Conservation (phyloP, 202 grass and related monocot species). For the Cymbopogon flexuosus region DNA sequence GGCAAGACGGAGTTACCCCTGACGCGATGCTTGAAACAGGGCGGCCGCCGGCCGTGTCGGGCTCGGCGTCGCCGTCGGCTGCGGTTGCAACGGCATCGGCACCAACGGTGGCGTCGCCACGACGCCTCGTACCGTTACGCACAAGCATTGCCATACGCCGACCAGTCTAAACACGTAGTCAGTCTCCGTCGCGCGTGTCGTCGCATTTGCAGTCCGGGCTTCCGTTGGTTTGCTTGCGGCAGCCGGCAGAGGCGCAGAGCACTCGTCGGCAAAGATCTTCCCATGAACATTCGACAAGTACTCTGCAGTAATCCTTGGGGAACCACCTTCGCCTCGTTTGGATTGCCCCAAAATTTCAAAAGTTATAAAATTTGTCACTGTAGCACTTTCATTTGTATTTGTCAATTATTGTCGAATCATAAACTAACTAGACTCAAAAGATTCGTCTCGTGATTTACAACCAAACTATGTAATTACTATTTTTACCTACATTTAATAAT, state of each 20-base stretch:
- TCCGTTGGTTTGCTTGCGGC: not conserved
- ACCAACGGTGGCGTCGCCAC: constrained; percentile 35
- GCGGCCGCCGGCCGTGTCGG: not conserved
- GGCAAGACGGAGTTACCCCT: not conserved
- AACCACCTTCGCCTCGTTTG: not conserved
- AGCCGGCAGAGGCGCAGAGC: not conserved
- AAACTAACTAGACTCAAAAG: too few relatives aligned
- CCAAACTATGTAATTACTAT: too few relatives aligned
- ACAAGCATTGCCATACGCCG: constrained; percentile 28
- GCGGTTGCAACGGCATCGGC: constrained; percentile 36
- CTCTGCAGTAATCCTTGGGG: not conserved
- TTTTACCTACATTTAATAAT: too few relatives aligned
- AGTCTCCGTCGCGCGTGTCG: too few relatives aligned
- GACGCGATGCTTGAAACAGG: too few relatives aligned
- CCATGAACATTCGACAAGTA: not conserved
- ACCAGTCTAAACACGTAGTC: not conserved
- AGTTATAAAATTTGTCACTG: too few relatives aligned
- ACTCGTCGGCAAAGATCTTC: constrained; percentile 7
- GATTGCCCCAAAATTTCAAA: too few relatives aligned
- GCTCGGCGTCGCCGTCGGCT: constrained; percentile 34
- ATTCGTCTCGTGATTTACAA: too few relatives aligned
- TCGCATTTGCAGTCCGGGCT: not conserved
- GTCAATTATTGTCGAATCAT: too few relatives aligned
- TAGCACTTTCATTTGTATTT: too few relatives aligned
- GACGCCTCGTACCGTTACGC: constrained; percentile 45